Evolutionary conservation across 2,329 filamentous ascomycete genomes (phyloP).

Genomic region (Arthrobotrys iridis): DNA sequence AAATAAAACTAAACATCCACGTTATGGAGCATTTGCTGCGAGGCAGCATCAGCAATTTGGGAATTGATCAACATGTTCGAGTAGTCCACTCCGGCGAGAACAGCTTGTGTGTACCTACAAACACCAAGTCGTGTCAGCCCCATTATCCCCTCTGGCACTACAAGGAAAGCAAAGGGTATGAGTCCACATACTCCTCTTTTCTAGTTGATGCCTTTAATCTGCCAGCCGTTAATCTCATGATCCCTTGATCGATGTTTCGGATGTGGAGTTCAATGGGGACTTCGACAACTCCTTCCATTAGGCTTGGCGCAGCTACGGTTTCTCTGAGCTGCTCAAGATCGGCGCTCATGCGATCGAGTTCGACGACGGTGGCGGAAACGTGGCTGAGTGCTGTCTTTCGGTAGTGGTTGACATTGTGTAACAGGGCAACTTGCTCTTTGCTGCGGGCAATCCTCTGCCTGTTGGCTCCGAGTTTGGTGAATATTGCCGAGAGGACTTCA

Average conservation of each 20-base stretch:
- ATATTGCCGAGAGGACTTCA: conserved; percentile 74
- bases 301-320: conserved; percentile 71
- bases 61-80: conserved; percentile 48
- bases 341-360: conserved; percentile 76
- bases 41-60: conserved; percentile 48
- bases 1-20: conserved; percentile 35
- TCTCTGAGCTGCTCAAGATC: conserved; percentile 77
- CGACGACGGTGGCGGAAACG: conserved; percentile 75
- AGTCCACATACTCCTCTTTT: conserved; percentile 50
- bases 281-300: conserved; percentile 66
- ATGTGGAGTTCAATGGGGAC: conserved; percentile 79
- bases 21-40: conserved; percentile 37
- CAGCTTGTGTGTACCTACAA: conserved; percentile 46
- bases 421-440: conserved; percentile 71
- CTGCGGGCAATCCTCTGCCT: conserved; percentile 70
- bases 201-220: conserved; percentile 62
- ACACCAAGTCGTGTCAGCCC: neutral
- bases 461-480: conserved; percentile 79
- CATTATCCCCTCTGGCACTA: neutral
- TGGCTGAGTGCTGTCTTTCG: conserved; percentile 73
- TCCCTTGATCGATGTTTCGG: conserved; percentile 76
- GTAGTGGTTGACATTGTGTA: conserved; percentile 74
- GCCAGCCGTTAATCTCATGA: conserved; percentile 75
- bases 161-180: neutral
- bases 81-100: conserved; percentile 48